phyloP scores from a whole-genome alignment of 345 rosid genomes.

The Luvunga scandens region DNA sequence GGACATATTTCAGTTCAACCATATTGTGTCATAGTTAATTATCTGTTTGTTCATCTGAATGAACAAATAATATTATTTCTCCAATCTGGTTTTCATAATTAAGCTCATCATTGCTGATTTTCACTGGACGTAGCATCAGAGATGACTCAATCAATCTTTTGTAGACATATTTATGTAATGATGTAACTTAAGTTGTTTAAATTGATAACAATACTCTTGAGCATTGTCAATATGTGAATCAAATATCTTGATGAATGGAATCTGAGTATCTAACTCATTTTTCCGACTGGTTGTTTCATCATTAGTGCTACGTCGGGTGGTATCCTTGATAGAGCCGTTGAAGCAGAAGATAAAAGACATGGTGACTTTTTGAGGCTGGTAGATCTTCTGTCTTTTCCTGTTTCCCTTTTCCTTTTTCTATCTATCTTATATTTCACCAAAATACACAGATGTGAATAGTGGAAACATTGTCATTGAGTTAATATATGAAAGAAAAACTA shows the following conservation, averaged over 20 bases:
- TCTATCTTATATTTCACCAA: constrained; percentile 9
- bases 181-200: background rate
- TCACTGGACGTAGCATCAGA: background rate
- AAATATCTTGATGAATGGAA: background rate
- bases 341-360: constrained; percentile 91
- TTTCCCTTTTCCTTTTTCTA: background rate
- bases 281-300: constrained; percentile 10
- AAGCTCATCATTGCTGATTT: background rate
- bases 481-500: background rate
- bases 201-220: background rate
- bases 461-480: background rate
- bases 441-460: background rate
- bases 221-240: background rate
- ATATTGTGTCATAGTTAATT: background rate
- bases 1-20: background rate
- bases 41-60: background rate
- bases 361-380: constrained; percentile 98
- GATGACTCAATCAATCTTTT: constrained; percentile 3
- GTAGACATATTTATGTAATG: background rate
- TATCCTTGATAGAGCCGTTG: constrained; percentile 90
- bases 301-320: constrained; percentile 90
- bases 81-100: background rate
- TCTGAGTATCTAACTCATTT: constrained; percentile 15
- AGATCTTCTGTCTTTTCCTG: constrained; percentile 14
- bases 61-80: background rate